These are phyloP conservation scores for Yamadazyma diospyri DNA, from an alignment of 1,139 yeast genomes.

Conservation along the genomic window DNA sequence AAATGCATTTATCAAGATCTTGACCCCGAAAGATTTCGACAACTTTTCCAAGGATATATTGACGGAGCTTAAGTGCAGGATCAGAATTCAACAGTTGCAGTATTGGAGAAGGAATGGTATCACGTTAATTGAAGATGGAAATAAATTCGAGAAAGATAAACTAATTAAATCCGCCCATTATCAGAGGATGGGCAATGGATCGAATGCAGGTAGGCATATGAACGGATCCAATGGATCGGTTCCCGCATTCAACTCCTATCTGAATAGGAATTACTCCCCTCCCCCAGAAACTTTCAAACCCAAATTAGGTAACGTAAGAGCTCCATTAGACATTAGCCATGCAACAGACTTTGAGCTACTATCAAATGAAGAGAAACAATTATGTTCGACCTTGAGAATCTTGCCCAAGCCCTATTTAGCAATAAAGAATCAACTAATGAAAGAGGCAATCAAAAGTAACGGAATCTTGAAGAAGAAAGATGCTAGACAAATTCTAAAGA, in stretches of 20 bases:
- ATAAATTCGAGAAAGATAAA: conserved; percentile 85
- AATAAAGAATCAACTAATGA: conserved; percentile 85
- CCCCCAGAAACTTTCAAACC: conserved; percentile 40
- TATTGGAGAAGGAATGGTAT: conserved; percentile 92
- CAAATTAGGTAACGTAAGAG: conserved; percentile 36
- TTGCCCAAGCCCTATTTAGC: conserved; percentile 93
- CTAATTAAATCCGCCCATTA: conserved; percentile 55
- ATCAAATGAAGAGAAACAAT: conserved; percentile 78
- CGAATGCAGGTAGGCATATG: conserved; percentile 26
- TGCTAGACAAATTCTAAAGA: conserved; percentile 76
- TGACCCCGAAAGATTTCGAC: conserved; percentile 79
- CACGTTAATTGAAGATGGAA: conserved; percentile 78
- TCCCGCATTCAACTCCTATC: background rate
- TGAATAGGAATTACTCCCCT: conserved; percentile 26
- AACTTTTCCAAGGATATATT: conserved; percentile 68
- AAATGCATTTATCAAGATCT: conserved; percentile 76
- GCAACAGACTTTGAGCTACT: conserved; percentile 81
- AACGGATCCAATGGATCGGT: conserved; percentile 4
- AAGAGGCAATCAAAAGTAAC: conserved; percentile 81
- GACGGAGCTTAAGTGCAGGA: conserved; percentile 74
- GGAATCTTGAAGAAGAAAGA: conserved; percentile 80
- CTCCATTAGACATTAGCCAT: conserved; percentile 71
- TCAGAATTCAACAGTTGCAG: conserved; percentile 83
- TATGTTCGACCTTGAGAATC: conserved; percentile 81
- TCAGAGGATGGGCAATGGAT: conserved; percentile 56